Base-by-base conservation (phyloP, 352 stramenopile genomes). In the Pythium dissotocum region DNA sequence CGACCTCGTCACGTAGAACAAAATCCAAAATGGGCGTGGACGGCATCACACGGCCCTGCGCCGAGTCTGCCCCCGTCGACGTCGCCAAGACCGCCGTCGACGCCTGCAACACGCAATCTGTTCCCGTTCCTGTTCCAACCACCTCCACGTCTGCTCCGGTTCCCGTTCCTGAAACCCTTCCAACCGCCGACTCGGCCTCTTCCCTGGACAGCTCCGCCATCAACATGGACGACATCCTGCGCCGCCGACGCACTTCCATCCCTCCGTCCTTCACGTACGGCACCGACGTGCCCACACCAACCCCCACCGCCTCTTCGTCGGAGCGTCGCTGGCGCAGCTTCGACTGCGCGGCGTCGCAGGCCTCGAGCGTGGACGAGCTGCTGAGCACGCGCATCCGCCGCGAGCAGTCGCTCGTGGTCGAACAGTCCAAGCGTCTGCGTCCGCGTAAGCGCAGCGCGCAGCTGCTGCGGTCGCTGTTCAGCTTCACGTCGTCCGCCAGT, bases 251-350 rank as follows among this genome's bases (percentile, higher is more conserved):
- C 36, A 88, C 84, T 24, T 90, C 82, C 42, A 89, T 92, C 59
- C 84, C 84, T 36, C 77, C 80, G 58, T 83, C 77, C 7, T 90
- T 89, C 63, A 76, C 77, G 10, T 79, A 75, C 62, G 72, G 69
- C 36, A 62, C 58, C 0, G 61, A 75, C 60, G 61, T 2, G 14
- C 42, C 56, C 60, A 36, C 21, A 28, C 40, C 36, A 2, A 55
- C 26, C 26, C 16, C 62, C 24, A 38, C 63, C 7, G 62, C 73
- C 13, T 42, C 63, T 6, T 53, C 62, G 13, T 62, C 73, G n/a
- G 80, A 85, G 69, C 80, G 82, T 6, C 80, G 82, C 9, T 89
- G 79, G 77, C 82, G 80, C 57, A 87, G 77, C 68, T 91, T 91
- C 61, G 79, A 89, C 73, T 72, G 69, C 38, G 18, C 66, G 33